Percentiles rank a stretch among this genome's conserved stretches.
Conservation (phyloP, 2,329 filamentous ascomycete genomes). For the Cladosporium cucumerinum region DNA sequence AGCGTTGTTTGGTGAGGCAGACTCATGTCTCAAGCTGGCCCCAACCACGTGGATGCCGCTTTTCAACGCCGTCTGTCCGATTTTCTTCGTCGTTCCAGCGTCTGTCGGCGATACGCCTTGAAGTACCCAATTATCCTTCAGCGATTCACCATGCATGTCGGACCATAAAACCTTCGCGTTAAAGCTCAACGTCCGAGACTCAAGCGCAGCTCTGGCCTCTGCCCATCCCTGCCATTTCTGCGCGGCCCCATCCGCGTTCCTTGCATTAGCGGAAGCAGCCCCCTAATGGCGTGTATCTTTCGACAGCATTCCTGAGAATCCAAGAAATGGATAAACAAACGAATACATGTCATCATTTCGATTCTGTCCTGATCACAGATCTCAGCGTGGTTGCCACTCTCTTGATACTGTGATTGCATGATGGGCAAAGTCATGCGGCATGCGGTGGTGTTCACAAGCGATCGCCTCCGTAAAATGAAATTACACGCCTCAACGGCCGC, state of each 20-base stretch:
- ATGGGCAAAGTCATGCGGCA: neutral
- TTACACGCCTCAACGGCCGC: neutral
- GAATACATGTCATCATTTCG: neutral
- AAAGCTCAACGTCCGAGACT: slow-evolving; percentile 5
- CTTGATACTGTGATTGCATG: neutral
- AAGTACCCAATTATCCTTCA: neutral
- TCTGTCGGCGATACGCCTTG: neutral
- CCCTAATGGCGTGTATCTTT: neutral
- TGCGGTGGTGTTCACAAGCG: neutral
- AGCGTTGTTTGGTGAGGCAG: neutral
- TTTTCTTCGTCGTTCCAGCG: neutral
- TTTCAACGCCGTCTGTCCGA: neutral
- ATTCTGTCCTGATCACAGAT: neutral
- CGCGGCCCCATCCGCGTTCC: slow-evolving; percentile 10
- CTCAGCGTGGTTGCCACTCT: neutral
- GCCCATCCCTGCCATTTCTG: neutral
- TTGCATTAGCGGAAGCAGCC: slow-evolving; percentile 9
- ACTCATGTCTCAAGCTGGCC: neutral
- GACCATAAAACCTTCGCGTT: neutral
- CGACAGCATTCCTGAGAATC: neutral
- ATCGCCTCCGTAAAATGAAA: neutral
- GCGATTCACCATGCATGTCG: neutral
- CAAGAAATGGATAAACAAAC: neutral
- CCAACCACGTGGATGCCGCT: neutral
- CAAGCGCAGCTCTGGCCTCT: slow-evolving; percentile 1